phyloP scores from a whole-genome alignment of 2,329 filamentous ascomycete species.

The Eurotiales sp. region DNA sequence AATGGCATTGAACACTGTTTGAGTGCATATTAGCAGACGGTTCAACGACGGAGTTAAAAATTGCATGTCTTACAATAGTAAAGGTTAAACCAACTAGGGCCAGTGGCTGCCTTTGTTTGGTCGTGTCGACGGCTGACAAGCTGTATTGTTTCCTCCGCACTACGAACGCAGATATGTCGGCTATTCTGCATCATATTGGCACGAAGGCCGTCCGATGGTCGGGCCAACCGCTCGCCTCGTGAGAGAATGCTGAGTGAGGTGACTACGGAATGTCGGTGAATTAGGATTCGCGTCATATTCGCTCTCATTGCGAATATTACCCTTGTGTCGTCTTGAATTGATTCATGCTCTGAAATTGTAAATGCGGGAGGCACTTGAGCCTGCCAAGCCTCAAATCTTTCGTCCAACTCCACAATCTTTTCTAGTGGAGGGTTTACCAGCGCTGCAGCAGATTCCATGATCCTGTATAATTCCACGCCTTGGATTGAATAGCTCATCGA shows the following conservation, averaged over 20 bases:
- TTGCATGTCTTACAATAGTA: constrained; percentile 15
- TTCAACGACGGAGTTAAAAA: background rate
- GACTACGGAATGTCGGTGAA: constrained; percentile 13
- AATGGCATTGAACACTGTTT: constrained; percentile 16
- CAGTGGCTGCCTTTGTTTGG: constrained; percentile 9
- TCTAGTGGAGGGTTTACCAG: constrained; percentile 14
- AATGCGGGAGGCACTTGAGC: constrained; percentile 9
- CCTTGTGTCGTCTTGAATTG: constrained; percentile 7
- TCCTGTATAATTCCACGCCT: constrained; percentile 10
- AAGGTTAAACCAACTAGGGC: constrained; percentile 15
- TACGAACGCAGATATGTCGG: constrained; percentile 14
- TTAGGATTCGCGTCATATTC: constrained; percentile 13
- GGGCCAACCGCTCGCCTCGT: constrained; percentile 1
- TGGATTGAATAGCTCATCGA: constrained; percentile 13
- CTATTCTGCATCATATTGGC: constrained; percentile 16
- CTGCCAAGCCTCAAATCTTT: constrained; percentile 12
- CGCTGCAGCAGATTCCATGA: constrained; percentile 12
- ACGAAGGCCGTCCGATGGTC: constrained; percentile 11
- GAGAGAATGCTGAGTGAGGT: constrained; percentile 11
- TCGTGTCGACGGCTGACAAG: constrained; percentile 14
- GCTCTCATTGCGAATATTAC: constrained; percentile 14
- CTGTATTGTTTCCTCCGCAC: constrained; percentile 14
- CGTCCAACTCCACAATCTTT: constrained; percentile 14
- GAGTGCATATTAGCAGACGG: background rate
- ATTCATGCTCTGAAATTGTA: constrained; percentile 6